phyloP scores from a whole-genome alignment of 129 eudicot species.

The Mikania micrantha region DNA sequence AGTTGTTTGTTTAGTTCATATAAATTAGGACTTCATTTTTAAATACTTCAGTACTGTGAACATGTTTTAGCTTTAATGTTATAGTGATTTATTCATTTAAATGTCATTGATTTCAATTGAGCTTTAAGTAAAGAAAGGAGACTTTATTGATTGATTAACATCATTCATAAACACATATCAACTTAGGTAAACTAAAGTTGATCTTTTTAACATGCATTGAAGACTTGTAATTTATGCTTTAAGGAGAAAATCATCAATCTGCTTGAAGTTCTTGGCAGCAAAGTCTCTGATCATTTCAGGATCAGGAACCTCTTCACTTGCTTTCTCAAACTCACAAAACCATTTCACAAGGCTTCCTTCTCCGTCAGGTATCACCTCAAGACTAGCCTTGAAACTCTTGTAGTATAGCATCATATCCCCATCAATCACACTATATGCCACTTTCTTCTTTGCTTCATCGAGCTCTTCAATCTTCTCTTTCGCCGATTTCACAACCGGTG shows the following conservation, averaged over 20 bases:
- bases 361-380: slow-evolving; percentile 48
- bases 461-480: slow-evolving; percentile 69
- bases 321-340: slow-evolving; percentile 67
- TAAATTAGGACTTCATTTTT: background rate
- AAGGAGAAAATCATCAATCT: slow-evolving; percentile 61
- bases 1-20: too few relatives aligned
- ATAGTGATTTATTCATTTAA: too few relatives aligned
- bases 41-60: background rate
- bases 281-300: slow-evolving; percentile 53
- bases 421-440: slow-evolving; percentile 46
- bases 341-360: slow-evolving; percentile 65
- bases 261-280: slow-evolving; percentile 52
- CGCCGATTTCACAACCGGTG: slow-evolving; percentile 29
- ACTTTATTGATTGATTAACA: background rate
- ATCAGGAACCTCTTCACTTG: slow-evolving; percentile 61
- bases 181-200: slow-evolving; percentile 13
- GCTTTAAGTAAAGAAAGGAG: too few relatives aligned
- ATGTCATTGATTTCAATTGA: too few relatives aligned
- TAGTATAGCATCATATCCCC: slow-evolving; percentile 67
- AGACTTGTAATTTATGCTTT: slow-evolving; percentile 22
- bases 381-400: slow-evolving; percentile 55
- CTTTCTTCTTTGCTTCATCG: slow-evolving; percentile 50
- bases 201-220: background rate
- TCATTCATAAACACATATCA: background rate
- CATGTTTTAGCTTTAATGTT: too few relatives aligned